Base-by-base conservation (phyloP, 345 rosid genomes). In the Ceriops zippeliana region DNA sequence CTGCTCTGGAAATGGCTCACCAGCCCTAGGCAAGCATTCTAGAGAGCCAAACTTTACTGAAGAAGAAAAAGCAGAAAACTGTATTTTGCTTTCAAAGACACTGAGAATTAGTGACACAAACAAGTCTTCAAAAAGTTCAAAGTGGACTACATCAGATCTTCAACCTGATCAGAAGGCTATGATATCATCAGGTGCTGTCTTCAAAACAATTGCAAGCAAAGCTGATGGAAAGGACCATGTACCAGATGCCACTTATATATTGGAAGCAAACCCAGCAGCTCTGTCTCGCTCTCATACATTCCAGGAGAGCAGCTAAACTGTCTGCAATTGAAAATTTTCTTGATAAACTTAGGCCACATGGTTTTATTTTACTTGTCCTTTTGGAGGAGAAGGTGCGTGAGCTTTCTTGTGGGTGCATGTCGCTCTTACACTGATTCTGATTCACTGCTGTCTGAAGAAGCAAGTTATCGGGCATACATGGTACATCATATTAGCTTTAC, bases 71-170 rank as follows among this genome's bases (percentile, higher is more conserved):
- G 72, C 78, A 54, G 86, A 83, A 15, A 85, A 78, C 63, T 66
- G 80, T 16, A 76, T 90, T 49, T 63, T 87, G 65, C 88, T 83
- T 58, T 92, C 98, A 0, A 93, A 89, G 67, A 87, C 95, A 1
- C 62, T 87, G 70, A 82, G 98, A 69, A 83, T 90, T 61, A 90
- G 84, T 64, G 96, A 87, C 66, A 88, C 91, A 6, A 76, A 65
- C 28, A 93, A 90, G 69, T 89, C 92, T 19, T 88, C 93, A 31
- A 93, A 83, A 80, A 89, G 92, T 79, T 89, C 93, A 7, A 86
- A 85, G 77, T 85, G 93, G 97, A 83, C 82, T 58, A 81, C 96
- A 17, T 75, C 90, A 0, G 93, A 92, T 67, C 83, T 84, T 59
- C 81, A 81, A 75, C 83, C 84, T 31, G 96, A 86, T 28, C 71